These are phyloP conservation scores for Arabidopsis lyrata DNA, from an alignment of 441 rosid species.

Conservation along the genomic window DNA sequence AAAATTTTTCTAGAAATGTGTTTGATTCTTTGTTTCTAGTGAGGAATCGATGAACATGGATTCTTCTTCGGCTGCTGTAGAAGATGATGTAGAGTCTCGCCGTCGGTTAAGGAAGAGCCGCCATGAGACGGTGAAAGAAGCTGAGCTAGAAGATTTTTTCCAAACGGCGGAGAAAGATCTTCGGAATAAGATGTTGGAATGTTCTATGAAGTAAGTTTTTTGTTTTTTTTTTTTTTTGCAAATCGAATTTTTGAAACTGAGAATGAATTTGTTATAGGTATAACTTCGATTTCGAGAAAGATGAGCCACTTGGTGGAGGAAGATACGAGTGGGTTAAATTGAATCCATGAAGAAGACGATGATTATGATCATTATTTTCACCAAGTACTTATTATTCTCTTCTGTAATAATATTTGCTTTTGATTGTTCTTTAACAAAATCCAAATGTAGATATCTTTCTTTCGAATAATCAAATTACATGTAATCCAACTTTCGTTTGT, in stretches of 20 bases:
- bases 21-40: conserved; percentile 15
- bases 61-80: background rate
- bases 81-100: conserved; percentile 51
- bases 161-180: conserved; percentile 58
- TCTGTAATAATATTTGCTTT: background rate
- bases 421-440: conserved; percentile 10
- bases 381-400: conserved; percentile 7
- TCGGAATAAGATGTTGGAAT: conserved; percentile 44
- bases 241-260: background rate
- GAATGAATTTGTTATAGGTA: conserved; percentile 53
- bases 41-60: conserved; percentile 44
- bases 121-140: conserved; percentile 52
- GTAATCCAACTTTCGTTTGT: background rate
- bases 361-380: too few relatives aligned
- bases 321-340: conserved; percentile 74
- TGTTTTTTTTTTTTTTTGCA: background rate
- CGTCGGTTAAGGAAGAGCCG: conserved; percentile 45
- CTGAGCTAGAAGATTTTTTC: conserved; percentile 73
- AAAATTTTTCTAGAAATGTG: background rate
- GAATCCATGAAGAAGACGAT: conserved; percentile 13
- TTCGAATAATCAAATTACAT: conserved; percentile 4
- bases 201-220: conserved; percentile 61
- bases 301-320: conserved; percentile 70
- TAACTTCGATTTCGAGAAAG: conserved; percentile 77
- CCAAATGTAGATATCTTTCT: conserved; percentile 33